Conservation (phyloP, 2,329 filamentous ascomycete genomes). For the Cryphonectria carpinicola region DNA sequence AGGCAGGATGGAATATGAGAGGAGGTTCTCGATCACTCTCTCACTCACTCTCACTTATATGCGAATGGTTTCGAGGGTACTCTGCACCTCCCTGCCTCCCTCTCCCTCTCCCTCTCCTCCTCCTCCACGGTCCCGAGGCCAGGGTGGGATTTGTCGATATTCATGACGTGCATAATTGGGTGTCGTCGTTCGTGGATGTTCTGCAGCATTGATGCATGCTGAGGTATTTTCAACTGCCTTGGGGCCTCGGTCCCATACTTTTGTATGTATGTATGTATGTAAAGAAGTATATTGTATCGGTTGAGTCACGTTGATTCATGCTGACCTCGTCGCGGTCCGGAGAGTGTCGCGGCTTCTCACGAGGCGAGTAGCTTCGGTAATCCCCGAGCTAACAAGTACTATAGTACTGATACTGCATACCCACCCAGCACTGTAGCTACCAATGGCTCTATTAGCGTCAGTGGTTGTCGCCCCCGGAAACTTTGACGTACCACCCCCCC, state of each 20-base stretch:
- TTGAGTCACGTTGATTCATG: neutral
- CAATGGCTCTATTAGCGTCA: neutral
- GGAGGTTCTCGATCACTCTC: slow-evolving; percentile 6
- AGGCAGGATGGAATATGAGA: neutral
- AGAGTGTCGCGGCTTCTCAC: neutral
- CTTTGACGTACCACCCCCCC: neutral
- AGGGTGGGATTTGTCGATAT: neutral
- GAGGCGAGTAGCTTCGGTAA: neutral
- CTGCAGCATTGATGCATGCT: neutral
- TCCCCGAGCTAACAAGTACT: neutral
- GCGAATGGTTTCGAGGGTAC: neutral
- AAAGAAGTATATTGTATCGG: neutral
- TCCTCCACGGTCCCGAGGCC: neutral
- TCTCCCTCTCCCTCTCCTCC: neutral
- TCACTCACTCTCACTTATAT: too few relatives aligned
- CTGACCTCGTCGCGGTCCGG: neutral
- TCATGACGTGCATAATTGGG: slow-evolving; percentile 2
- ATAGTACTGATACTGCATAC: too few relatives aligned
- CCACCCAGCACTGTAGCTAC: neutral
- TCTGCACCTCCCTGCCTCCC: neutral
- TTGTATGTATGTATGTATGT: neutral
- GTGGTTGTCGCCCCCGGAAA: neutral
- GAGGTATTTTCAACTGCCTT: neutral
- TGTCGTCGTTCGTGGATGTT: neutral
- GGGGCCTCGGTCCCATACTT: neutral